phyloP scores from a whole-genome alignment of 345 rosid genomes.

The Angophora floribunda region DNA sequence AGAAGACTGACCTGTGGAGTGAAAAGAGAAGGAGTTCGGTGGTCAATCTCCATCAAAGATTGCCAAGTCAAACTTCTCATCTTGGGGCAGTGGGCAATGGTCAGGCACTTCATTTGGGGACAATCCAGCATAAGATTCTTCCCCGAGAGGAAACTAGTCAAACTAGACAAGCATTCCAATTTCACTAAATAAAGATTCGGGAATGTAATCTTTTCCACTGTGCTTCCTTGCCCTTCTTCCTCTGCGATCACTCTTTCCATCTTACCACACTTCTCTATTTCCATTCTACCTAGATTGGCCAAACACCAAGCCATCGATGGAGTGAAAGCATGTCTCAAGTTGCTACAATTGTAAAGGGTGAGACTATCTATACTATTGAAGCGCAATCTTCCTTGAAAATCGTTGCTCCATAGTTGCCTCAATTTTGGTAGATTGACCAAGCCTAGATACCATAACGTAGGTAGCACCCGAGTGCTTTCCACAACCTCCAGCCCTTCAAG shows the following conservation, averaged over 20 bases:
- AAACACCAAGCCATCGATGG: not conserved
- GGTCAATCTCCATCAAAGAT: not conserved
- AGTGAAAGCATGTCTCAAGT: not conserved
- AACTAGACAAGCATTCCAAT: not conserved
- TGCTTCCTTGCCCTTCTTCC: rapidly evolving
- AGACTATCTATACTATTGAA: not conserved
- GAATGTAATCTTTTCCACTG: not conserved
- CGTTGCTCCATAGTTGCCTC: not conserved
- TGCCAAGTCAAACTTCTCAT: not conserved
- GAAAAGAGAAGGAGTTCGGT: not conserved
- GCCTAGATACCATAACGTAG: rapidly evolving
- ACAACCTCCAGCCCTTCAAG: rapidly evolving
- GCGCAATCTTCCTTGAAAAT: not conserved
- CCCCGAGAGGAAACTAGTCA: not conserved
- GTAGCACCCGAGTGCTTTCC: rapidly evolving
- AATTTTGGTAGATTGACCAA: not conserved
- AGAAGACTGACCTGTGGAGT: not conserved
- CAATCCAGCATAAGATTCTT: not conserved
- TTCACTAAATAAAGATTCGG: rapidly evolving
- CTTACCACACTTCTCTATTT: not conserved
- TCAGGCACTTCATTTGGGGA: rapidly evolving
- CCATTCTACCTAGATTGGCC: rapidly evolving
- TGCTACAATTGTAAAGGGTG: not conserved
- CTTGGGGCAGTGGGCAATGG: not conserved
- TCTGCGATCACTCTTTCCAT: not conserved